Percentiles rank a stretch among this genome's conserved stretches.
These are phyloP conservation scores for Dactylellina cionopaga DNA, from an alignment of 2,329 filamentous ascomycete species.

Conservation along the genomic window DNA sequence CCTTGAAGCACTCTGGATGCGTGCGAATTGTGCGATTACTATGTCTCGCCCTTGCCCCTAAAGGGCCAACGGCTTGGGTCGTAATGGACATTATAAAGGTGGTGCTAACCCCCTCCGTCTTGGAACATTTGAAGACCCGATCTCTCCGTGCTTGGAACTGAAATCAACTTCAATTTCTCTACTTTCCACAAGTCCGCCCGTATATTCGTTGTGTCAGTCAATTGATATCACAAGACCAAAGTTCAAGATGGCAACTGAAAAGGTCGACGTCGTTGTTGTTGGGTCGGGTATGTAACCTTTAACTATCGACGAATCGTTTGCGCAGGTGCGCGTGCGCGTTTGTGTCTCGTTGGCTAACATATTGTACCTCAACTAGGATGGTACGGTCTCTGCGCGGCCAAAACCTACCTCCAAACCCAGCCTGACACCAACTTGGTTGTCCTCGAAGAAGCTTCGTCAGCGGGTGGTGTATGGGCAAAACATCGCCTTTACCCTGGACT, in stretches of 20 bases:
- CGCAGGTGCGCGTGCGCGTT: conserved; percentile 9
- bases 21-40: conserved; percentile 46
- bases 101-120: conserved; percentile 25
- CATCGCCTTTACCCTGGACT: conserved; percentile 75
- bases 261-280: conserved; percentile 51
- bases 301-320: conserved; percentile 2
- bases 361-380: conserved; percentile 58
- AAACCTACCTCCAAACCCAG: conserved; percentile 67
- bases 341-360: conserved; percentile 25
- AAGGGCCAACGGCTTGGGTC: not conserved
- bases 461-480: conserved; percentile 77
- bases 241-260: conserved; percentile 40
- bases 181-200: not conserved
- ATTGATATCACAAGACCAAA: conserved; percentile 22
- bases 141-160: conserved; percentile 12
- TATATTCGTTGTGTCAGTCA: not conserved
- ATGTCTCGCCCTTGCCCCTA: conserved; percentile 37
- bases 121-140: conserved; percentile 9
- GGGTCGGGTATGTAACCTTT: conserved; percentile 40
- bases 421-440: conserved; percentile 69
- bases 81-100: conserved; percentile 31
- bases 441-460: conserved; percentile 68
- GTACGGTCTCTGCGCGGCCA: conserved; percentile 64
- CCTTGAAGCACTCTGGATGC: conserved; percentile 43
- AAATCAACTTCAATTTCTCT: conserved; percentile 4